Evolutionary conservation across 2,329 filamentous ascomycete genomes (phyloP).

Genomic region (Phyllosticta citribraziliensis): DNA sequence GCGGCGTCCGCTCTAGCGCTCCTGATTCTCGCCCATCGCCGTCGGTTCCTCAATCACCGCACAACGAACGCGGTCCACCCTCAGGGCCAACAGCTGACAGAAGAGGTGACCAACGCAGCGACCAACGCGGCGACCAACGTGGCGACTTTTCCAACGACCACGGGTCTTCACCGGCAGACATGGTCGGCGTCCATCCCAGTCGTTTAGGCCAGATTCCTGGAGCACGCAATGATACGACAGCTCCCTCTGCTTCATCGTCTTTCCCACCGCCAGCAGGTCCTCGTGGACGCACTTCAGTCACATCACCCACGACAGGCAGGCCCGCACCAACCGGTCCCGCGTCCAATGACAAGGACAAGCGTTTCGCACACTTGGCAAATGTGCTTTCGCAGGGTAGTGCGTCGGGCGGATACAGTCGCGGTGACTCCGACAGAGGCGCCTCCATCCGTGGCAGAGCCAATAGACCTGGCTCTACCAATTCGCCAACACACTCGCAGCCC

Average conservation of each 20-base stretch:
- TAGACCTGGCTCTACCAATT: slow-evolving; percentile 12
- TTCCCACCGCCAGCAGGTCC: slow-evolving; percentile 21
- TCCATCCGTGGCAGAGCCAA: slow-evolving; percentile 19
- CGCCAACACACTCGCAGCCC: slow-evolving; percentile 15
- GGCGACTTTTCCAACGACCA: slow-evolving; percentile 14
- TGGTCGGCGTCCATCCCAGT: slow-evolving; percentile 45
- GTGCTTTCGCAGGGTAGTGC: slow-evolving; percentile 5
- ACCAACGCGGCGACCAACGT: slow-evolving; percentile 5
- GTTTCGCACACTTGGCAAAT: slow-evolving; percentile 8
- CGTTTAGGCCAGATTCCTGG: slow-evolving; percentile 36
- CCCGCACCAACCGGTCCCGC: slow-evolving; percentile 25
- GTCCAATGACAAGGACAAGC: slow-evolving; percentile 13
- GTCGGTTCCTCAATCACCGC: slow-evolving; percentile 8
- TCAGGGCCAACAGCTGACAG: slow-evolving; percentile 17
- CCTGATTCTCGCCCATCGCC: slow-evolving; percentile 12
- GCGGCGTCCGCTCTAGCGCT: slow-evolving; percentile 28
- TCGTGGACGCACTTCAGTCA: slow-evolving; percentile 14
- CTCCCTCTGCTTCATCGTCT: neutral
- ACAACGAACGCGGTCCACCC: slow-evolving; percentile 11
- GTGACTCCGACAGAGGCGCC: slow-evolving; percentile 15
- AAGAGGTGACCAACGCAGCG: slow-evolving; percentile 1
- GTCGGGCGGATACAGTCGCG: slow-evolving; percentile 7
- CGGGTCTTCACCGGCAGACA: slow-evolving; percentile 23
- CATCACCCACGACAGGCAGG: slow-evolving; percentile 21
- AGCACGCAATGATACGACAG: slow-evolving; percentile 22